Evolutionary conservation across 176 grass and related monocot species (phyloP).

Genomic region (Carex pumila): DNA sequence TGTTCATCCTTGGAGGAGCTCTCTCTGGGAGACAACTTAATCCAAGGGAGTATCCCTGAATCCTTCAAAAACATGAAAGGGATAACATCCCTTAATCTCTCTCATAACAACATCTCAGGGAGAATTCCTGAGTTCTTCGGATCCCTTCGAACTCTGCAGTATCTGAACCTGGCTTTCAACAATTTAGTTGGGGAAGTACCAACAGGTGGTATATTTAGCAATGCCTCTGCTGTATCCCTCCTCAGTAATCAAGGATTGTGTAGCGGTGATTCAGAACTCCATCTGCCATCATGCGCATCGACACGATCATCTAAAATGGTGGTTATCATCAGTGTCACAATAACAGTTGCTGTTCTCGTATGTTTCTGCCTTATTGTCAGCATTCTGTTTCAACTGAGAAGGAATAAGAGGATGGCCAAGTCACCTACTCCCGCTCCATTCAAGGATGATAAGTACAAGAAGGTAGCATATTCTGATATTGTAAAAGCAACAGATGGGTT

Average conservation of each 20-base stretch:
- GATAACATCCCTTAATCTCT: conserved; percentile 18
- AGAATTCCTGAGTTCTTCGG: conserved; percentile 21
- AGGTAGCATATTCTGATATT: conserved; percentile 33
- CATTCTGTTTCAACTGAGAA: neutral
- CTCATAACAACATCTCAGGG: conserved; percentile 37
- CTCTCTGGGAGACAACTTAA: conserved; percentile 9
- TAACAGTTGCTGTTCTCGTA: neutral
- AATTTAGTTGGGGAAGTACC: conserved; percentile 35
- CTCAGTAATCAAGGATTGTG: conserved; percentile 32
- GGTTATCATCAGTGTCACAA: neutral
- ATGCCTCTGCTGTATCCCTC: conserved; percentile 7
- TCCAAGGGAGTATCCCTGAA: conserved; percentile 27
- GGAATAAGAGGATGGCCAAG: neutral
- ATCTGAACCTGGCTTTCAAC: conserved; percentile 47
- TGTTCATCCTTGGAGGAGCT: conserved; percentile 25
- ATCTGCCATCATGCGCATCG: conserved; percentile 17
- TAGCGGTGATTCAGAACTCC: neutral
- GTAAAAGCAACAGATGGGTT: conserved; percentile 33
- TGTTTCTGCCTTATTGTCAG: neutral
- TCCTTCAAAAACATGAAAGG: conserved; percentile 6
- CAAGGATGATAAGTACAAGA: neutral
- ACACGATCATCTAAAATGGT: neutral
- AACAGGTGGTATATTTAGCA: conserved; percentile 23
- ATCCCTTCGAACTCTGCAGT: neutral
- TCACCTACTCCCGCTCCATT: neutral